These are phyloP conservation scores for Cadophora sp. DNA, from an alignment of 2,329 filamentous ascomycete genomes.

Conservation along the genomic window DNA sequence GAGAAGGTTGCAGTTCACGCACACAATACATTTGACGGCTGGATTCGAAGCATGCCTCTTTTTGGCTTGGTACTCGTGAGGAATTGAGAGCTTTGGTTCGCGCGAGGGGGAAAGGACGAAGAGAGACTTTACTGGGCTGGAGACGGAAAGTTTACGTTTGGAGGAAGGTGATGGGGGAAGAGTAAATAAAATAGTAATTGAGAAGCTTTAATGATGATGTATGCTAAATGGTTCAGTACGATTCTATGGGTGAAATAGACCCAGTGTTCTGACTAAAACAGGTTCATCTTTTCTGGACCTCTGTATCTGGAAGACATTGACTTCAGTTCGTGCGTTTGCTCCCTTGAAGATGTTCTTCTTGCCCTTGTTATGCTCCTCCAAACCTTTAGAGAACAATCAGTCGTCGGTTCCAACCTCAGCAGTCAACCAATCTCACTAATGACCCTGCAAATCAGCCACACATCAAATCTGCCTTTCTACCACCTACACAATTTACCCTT, in stretches of 20 bases:
- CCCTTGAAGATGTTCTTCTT: too few species aligned
- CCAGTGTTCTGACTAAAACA: too few species aligned
- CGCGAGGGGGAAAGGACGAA: neutral
- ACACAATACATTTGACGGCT: slow-evolving; percentile 30
- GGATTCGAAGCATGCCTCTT: slow-evolving; percentile 14
- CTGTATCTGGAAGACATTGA: too few species aligned
- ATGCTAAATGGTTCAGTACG: neutral
- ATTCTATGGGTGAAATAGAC: neutral
- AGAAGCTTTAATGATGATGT: slow-evolving; percentile 26
- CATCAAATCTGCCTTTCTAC: too few species aligned
- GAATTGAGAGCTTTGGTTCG: slow-evolving; percentile 4
- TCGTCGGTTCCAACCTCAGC: too few species aligned
- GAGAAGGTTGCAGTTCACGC: slow-evolving; percentile 18
- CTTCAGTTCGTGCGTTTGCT: too few species aligned
- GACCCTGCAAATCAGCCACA: too few species aligned
- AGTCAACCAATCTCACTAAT: too few species aligned
- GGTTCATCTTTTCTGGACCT: too few species aligned
- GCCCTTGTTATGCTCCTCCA: too few species aligned
- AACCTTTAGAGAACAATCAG: too few species aligned
- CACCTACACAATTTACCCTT: too few species aligned
- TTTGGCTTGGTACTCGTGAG: slow-evolving; percentile 20
- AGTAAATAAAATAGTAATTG: slow-evolving; percentile 31
- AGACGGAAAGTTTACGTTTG: neutral
- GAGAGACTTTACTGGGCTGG: slow-evolving; percentile 15
- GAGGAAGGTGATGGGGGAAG: neutral